Evolutionary conservation across 768 basidiomycete species (phyloP), one percentile per base, ranked within the genome.

Genomic region (Pluteus cervinus): DNA sequence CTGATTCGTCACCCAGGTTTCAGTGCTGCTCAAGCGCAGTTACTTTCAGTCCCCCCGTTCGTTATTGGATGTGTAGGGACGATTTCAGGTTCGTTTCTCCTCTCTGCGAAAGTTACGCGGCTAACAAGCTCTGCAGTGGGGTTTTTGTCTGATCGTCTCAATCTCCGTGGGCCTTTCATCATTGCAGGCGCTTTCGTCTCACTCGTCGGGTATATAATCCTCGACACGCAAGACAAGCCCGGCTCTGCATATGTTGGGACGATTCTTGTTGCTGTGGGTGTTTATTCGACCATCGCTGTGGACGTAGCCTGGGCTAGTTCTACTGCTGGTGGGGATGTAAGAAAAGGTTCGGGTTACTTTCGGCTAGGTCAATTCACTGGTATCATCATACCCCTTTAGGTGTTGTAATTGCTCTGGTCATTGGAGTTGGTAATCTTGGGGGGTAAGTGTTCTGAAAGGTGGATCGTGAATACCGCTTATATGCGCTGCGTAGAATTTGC

Each of bases 401-500:
- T 42, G 57, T 77, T 9, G 62, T 65, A 9, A 43, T 78, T 24
- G 79, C 71, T 4, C 64, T 74, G 60, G 66, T 78, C 12, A 68
- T 73, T 36, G 73, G 73, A 18, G 25, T 72, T 8, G 76, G 72
- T 15, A 80, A 79, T 41, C 54, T 79, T 7, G 76, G 76, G 39
- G 66, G 63, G 61, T 57, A 23, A 38, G 52, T 45, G 28, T 7
- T 23, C n/a, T n/a, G n/a, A n/a, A 21, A 14, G 32, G 5, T 20
- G 15, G 30, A 3, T 15, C n/a, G 12, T 14, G n/a, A n/a, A n/a
- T n/a, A n/a, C 12, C 18, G 23, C 21, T 26, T 37, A 24, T 8
- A 18, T 33, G n/a, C 17, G 33, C 24, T 14, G 29, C 26, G 12
- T 42, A 75, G 75, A 48, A 68, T 56, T 15, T 62, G 60, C 22